Conservation (phyloP, 805 yeast genomes). For the Kodamaea sagamina region DNA sequence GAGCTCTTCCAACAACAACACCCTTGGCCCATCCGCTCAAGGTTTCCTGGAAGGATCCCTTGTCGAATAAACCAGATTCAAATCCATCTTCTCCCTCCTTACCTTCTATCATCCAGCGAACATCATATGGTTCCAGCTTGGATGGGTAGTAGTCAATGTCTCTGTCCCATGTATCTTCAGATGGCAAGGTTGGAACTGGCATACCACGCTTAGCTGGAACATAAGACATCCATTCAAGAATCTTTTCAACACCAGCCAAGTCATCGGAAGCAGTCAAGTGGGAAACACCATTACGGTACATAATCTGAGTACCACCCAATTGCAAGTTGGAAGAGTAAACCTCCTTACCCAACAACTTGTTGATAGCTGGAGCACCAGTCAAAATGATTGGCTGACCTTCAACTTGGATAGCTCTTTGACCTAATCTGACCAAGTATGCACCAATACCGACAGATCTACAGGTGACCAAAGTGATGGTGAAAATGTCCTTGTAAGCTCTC, state of each 20-base stretch:
- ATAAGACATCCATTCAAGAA: constrained; percentile 93
- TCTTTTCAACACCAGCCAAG: constrained; percentile 92
- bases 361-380: constrained; percentile 99
- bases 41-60: constrained; percentile 91
- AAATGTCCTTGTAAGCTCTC: constrained; percentile 94
- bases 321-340: constrained; percentile 96
- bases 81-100: constrained; percentile 72
- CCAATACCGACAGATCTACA: constrained; percentile 99
- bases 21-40: constrained; percentile 98
- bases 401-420: constrained; percentile 98
- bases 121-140: constrained; percentile 77
- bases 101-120: constrained; percentile 93
- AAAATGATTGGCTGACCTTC: constrained; percentile 98
- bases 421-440: constrained; percentile 96
- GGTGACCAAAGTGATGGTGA: constrained; percentile 97
- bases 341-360: constrained; percentile 94
- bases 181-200: constrained; percentile 87
- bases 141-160: constrained; percentile 79
- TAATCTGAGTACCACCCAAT: constrained; percentile 98
- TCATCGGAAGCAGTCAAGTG: constrained; percentile 97
- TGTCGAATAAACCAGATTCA: constrained; percentile 89
- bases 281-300: constrained; percentile 98
- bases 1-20: constrained; percentile 98
- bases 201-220: constrained; percentile 87
- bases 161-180: constrained; percentile 91